A percentile compares a stretch with the other conserved stretches of the same genome.
phyloP scores from a whole-genome alignment of 805 yeast genomes.

The Citeromyces matritensis region DNA sequence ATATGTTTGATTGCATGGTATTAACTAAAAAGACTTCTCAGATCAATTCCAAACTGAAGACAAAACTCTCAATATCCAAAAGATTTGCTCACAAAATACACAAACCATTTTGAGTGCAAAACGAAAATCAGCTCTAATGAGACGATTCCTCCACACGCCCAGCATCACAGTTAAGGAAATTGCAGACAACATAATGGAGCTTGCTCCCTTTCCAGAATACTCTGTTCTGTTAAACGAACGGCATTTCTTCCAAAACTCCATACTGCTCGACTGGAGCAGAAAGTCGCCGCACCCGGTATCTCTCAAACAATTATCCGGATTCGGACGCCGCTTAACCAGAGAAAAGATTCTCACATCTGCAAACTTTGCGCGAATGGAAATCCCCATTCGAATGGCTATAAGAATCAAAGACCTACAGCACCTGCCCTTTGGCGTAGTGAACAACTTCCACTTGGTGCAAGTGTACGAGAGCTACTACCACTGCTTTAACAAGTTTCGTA shows the following conservation, averaged over 20 bases:
- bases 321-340: constrained; percentile 63
- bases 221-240: constrained; percentile 23
- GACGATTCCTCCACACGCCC: not conserved
- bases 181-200: constrained; percentile 1
- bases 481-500: constrained; percentile 76
- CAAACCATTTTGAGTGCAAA: not conserved
- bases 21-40: too few relatives aligned
- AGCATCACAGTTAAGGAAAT: not conserved
- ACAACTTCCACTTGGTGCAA: constrained; percentile 73
- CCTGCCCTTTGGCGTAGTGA: constrained; percentile 71
- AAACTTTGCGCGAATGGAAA: constrained; percentile 73
- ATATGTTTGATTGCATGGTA: too few relatives aligned
- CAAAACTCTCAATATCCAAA: not conserved
- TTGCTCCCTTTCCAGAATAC: constrained; percentile 4
- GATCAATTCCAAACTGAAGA: too few relatives aligned
- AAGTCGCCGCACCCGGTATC: constrained; percentile 81
- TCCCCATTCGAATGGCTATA: constrained; percentile 74
- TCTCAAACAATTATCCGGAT: constrained; percentile 78
- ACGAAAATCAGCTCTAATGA: constrained; percentile 1
- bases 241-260: constrained; percentile 77
- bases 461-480: constrained; percentile 83
- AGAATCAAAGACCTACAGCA: constrained; percentile 64
- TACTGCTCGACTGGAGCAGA: constrained; percentile 45
- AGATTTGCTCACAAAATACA: not conserved
- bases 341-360: constrained; percentile 75